Base-by-base conservation (phyloP, 2,329 filamentous ascomycete genomes). In the Sphaceloma murrayae region DNA sequence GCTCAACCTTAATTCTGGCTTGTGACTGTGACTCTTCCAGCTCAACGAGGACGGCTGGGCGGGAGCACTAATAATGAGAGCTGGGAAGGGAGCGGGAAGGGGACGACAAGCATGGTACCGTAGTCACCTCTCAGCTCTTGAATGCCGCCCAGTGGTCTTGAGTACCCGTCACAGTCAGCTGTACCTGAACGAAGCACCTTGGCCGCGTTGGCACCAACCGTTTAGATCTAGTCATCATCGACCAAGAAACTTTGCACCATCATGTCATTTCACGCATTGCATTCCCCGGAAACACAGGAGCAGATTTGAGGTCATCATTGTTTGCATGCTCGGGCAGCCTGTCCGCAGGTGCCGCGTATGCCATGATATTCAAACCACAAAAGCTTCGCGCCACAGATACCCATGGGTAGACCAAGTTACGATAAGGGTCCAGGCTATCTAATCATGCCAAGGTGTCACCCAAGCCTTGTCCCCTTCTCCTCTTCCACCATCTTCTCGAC, bases 401-500 rank as follows among this genome's bases (percentile, higher is more conserved):
- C n/a, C n/a, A n/a, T n/a, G n/a, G n/a, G n/a, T n/a, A n/a, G n/a
- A n/a, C n/a, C n/a, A n/a, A n/a, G n/a, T n/a, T n/a, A n/a, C n/a
- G n/a, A n/a, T n/a, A n/a, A n/a, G n/a, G n/a, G n/a, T n/a, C n/a
- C n/a, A n/a, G n/a, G n/a, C n/a, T n/a, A n/a, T n/a, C n/a, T n/a
- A n/a, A n/a, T n/a, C n/a, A n/a, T n/a, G n/a, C n/a, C n/a, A n/a
- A n/a, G n/a, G n/a, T n/a, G n/a, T n/a, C n/a, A n/a, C n/a, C n/a
- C n/a, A n/a, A n/a, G n/a, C n/a, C n/a, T n/a, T n/a, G n/a, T 42
- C 19, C 11, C 18, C 19, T 34, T 21, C 40, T 38, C 17, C 34
- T 31, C 31, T 26, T 40, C 43, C 13, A 50, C 46, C 16, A 50
- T 48, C 8, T 29, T 27, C 18, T 50, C 48, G 30, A 14, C 18